phyloP scores from a whole-genome alignment of 805 yeast genomes.

The Jamesozyma piceae region DNA sequence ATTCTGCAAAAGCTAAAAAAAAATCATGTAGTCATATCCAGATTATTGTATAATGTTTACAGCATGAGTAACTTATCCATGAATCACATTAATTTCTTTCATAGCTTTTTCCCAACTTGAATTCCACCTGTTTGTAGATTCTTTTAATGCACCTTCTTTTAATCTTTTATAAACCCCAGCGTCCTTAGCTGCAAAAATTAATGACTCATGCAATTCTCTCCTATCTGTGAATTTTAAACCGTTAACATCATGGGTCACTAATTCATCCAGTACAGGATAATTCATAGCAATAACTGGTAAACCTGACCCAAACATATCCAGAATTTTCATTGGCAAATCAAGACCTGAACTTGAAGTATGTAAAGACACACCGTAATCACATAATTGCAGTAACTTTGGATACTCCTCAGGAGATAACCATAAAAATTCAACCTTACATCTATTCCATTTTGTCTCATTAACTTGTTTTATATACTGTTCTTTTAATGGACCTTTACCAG shows the following conservation, averaged over 20 bases:
- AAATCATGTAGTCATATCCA: no score
- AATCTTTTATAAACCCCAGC: conserved; percentile 32
- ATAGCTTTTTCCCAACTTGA: conserved; percentile 52
- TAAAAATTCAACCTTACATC: conserved; percentile 49
- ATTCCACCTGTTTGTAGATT: conserved; percentile 65
- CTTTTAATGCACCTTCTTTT: conserved; percentile 62
- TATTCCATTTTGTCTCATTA: conserved; percentile 33
- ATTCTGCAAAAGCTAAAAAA: no score
- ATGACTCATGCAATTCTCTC: conserved; percentile 37
- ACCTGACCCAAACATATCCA: conserved; percentile 94
- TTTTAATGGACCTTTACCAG: conserved; percentile 91
- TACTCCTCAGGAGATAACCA: conserved; percentile 80
- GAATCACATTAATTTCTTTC: conserved; percentile 17
- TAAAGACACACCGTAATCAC: conserved; percentile 82
- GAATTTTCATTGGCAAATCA: conserved; percentile 94
- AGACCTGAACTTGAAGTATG: conserved; percentile 89
- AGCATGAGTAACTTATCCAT: no score
- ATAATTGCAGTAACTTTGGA: conserved; percentile 61
- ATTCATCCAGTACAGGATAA: conserved; percentile 70
- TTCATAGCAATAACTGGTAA: conserved; percentile 76
- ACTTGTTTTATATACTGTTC: conserved; percentile 42
- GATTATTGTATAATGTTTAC: no score
- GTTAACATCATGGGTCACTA: conserved; percentile 58
- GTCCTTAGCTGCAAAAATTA: conserved; percentile 32
- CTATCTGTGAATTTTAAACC: conserved; percentile 51